Evolutionary conservation across 2,329 filamentous ascomycete genomes (phyloP).

Genomic region (Neofusicoccum cordaticola): DNA sequence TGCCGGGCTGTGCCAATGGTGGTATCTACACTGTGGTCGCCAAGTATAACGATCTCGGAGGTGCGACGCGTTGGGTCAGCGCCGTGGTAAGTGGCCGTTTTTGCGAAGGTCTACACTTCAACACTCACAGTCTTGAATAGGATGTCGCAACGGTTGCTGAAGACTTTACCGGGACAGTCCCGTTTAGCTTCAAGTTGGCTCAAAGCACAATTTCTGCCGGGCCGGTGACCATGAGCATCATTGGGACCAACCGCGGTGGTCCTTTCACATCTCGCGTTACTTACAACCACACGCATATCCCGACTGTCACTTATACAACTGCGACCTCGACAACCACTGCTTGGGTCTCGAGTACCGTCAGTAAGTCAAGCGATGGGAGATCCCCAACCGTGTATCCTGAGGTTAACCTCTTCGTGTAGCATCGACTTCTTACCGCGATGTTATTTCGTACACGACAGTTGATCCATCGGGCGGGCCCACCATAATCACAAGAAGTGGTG

Average conservation of each 20-base stretch:
- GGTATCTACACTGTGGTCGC: conserved; percentile 2
- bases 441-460: conserved; percentile 8
- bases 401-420: neutral
- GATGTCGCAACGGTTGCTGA: conserved; percentile 3
- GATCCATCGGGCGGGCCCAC: neutral
- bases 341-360: neutral
- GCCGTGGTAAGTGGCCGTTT: neutral
- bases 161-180: conserved; percentile 9
- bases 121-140: neutral
- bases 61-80: conserved; percentile 4
- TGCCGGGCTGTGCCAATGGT: neutral
- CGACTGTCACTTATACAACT: conserved; percentile 5
- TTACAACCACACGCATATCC: neutral
- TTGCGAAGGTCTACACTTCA: no score
- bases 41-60: conserved; percentile 1
- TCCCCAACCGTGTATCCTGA: neutral
- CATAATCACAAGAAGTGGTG: neutral
- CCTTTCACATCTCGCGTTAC: conserved; percentile 5
- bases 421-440: neutral
- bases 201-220: conserved; percentile 15
- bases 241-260: conserved; percentile 7
- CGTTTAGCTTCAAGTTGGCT: conserved; percentile 14
- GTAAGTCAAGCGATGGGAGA: neutral
- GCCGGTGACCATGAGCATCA: neutral
- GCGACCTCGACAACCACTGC: neutral